Percentiles rank a stretch among this genome's conserved stretches.
Conservation (phyloP, 2,329 filamentous ascomycete species). For the Didymosphaeria variabile region DNA sequence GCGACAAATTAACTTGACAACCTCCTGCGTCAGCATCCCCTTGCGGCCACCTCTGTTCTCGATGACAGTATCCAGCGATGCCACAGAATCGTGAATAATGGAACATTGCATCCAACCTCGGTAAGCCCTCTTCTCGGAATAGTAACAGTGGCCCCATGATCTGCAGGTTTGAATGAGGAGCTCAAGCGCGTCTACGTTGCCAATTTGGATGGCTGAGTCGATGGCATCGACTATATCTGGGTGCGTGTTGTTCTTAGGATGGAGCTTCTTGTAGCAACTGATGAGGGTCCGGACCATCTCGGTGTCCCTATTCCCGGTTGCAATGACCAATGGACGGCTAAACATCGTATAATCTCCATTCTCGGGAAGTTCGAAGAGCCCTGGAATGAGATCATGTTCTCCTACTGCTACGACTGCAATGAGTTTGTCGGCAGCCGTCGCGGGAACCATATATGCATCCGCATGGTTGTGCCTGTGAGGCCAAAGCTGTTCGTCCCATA, state of each 20-base stretch:
- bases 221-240: background rate
- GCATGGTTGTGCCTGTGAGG: background rate
- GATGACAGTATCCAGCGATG: background rate
- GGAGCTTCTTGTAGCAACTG: background rate
- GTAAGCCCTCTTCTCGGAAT: background rate
- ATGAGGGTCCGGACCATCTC: background rate
- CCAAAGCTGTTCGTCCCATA: background rate
- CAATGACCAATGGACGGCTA: background rate
- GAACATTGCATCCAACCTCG: background rate
- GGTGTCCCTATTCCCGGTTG: background rate
- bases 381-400: background rate
- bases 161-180: background rate
- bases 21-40: background rate
- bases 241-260: background rate
- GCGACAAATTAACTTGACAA: background rate
- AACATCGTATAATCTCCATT: background rate
- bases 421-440: background rate
- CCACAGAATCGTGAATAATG: background rate
- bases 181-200: background rate
- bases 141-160: background rate
- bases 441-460: background rate
- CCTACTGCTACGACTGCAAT: slow-evolving; percentile 5
- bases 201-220: background rate
- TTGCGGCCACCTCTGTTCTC: background rate
- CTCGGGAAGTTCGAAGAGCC: background rate